Evolutionary conservation across 2,329 filamentous ascomycete species (phyloP), one percentile per base, ranked within the genome.

Genomic region (Colletotrichum scovillei): DNA sequence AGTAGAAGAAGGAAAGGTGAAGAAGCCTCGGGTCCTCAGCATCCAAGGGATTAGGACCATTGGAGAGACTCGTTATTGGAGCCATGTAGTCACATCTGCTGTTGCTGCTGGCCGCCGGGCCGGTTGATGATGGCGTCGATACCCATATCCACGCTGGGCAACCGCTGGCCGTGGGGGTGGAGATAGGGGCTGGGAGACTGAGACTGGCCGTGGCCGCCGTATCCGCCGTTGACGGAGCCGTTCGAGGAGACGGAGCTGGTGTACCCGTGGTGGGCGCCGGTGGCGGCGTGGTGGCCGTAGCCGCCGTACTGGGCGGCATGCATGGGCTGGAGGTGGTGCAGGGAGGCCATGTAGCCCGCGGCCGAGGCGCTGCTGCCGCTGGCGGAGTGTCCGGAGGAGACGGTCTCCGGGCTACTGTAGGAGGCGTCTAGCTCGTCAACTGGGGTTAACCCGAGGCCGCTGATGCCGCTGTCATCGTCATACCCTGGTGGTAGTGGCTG

Each of bases 381-480:
- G 59, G 83, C 82, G 72, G 85, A 85, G 76, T 85, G 83, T 73
- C 82, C 83, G 38, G 86, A 86, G 42, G 84, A 82, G 72, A 82
- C 84, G 69, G 84, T 86, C 79, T 88, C 87, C 77, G 87, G 87
- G 80, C 87, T 89, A 84, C 85, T 88, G 82, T 89, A 89, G 77
- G 86, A 86, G 78, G 87, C 84, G 81, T 90, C 88, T 79, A 90
- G 81, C 79, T 91, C 89, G 82, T 90, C 89, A 83, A 88, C 86
- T 79, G 87, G 87, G 74, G 87, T 89, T 81, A 90, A 84, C 82
- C 84, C 88, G 82, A 88, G 88, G 82, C 86, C 88, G 80, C 89
- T 92, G 84, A 93, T 89, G 79, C 91, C 92, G 84, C 90, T 93
- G 84, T 94, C 92, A 85, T 93, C 92, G 84, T 90, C 88, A 86